Evolutionary conservation across 2,329 filamentous ascomycete genomes (phyloP).

Genomic region (Venturia effusa): DNA sequence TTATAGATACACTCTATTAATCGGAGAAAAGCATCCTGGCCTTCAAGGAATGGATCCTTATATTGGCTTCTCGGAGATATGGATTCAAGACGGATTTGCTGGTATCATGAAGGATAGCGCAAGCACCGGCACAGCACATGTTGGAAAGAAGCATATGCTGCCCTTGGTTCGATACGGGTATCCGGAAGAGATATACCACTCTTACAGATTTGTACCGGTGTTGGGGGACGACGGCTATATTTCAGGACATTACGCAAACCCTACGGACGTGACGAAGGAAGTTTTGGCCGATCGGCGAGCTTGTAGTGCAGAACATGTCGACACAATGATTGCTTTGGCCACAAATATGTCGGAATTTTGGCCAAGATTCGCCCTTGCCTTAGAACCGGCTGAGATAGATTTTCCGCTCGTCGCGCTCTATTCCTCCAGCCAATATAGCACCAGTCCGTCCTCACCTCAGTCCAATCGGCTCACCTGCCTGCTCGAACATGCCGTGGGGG

Average conservation of each 20-base stretch:
- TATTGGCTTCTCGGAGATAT: not conserved
- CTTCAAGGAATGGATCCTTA: slow-evolving; percentile 8
- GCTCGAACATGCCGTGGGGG: not conserved
- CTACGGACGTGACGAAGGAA: not conserved
- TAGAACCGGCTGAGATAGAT: not conserved
- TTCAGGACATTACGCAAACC: not conserved
- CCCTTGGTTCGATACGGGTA: slow-evolving; percentile 8
- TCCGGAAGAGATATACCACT: slow-evolving; percentile 12
- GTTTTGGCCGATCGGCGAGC: not conserved
- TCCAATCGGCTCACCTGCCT: not conserved
- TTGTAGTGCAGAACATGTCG: not conserved
- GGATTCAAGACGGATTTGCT: not conserved
- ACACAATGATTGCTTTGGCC: not conserved
- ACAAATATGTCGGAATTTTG: not conserved
- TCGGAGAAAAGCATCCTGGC: slow-evolving; percentile 9
- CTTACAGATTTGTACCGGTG: slow-evolving; percentile 11
- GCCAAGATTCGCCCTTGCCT: not conserved
- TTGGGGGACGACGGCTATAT: slow-evolving; percentile 11
- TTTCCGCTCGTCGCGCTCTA: not conserved
- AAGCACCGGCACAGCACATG: not conserved
- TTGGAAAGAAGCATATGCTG: slow-evolving; percentile 4
- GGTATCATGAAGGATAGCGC: not conserved
- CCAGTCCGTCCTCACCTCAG: not conserved
- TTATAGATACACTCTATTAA: not conserved
- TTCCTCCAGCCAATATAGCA: not conserved